These are phyloP conservation scores for Colletotrichum aenigma DNA, from an alignment of 2,329 filamentous ascomycete genomes.

Conservation along the genomic window DNA sequence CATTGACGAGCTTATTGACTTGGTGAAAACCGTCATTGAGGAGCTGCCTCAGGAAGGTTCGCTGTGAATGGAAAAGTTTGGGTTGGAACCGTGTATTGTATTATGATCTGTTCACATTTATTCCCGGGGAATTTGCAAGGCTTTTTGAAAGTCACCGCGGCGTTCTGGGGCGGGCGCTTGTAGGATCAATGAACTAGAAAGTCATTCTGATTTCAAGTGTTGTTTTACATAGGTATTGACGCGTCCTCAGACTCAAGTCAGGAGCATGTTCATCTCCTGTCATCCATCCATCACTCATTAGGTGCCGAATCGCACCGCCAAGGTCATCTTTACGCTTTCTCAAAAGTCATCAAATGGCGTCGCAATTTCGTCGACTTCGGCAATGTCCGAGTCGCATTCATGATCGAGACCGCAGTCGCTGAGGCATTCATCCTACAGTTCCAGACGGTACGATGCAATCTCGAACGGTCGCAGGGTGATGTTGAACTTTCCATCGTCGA, in stretches of 20 bases:
- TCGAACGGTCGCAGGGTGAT: constrained; percentile 81
- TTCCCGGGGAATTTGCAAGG: constrained; percentile 11
- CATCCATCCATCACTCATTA: not conserved
- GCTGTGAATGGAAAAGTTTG: not conserved
- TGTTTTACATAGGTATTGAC: constrained; percentile 9
- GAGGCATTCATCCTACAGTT: constrained; percentile 41
- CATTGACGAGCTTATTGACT: constrained; percentile 79
- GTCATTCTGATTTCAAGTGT: not conserved
- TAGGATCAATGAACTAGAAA: constrained; percentile 2
- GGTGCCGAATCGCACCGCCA: not conserved
- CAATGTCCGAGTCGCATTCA: not conserved
- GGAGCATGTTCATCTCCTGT: not conserved
- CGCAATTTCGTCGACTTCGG: not conserved
- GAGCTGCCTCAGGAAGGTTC: constrained; percentile 64
- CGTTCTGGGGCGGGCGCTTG: constrained; percentile 13
- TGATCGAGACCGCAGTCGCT: constrained; percentile 2
- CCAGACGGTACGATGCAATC: constrained; percentile 78
- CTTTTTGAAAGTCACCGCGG: not conserved
- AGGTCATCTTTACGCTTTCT: not conserved
- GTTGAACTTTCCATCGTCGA: constrained; percentile 55
- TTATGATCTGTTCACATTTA: constrained; percentile 5
- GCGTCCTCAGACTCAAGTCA: not conserved
- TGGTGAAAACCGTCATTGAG: constrained; percentile 77
- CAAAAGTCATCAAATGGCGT: not conserved
- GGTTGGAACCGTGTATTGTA: not conserved